phyloP scores from a whole-genome alignment of 345 rosid genomes.

The Theobroma cacao region DNA sequence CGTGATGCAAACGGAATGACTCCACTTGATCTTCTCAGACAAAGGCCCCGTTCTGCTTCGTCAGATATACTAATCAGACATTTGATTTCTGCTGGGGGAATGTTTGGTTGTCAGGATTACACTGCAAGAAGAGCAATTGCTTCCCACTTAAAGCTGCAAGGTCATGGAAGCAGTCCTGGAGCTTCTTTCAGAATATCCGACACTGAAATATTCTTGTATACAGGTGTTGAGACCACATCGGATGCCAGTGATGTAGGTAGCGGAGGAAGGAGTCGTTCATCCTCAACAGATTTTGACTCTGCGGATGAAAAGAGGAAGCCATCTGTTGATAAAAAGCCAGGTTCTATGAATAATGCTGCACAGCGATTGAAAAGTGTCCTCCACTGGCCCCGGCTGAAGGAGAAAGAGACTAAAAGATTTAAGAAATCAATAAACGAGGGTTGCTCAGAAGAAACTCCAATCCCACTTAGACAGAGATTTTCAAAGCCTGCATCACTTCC shows the following conservation, averaged over 20 bases:
- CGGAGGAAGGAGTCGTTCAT: slow-evolving; percentile 42
- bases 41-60: slow-evolving; percentile 56
- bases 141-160: slow-evolving; percentile 68
- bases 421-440: slow-evolving; percentile 24
- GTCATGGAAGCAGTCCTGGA: slow-evolving; percentile 69
- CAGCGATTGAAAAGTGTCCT: slow-evolving; percentile 55
- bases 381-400: slow-evolving; percentile 62
- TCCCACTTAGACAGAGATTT: slow-evolving; percentile 71
- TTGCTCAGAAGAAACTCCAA: slow-evolving; percentile 37
- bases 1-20: slow-evolving; percentile 69
- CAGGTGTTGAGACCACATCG: slow-evolving; percentile 45
- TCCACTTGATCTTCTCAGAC: slow-evolving; percentile 77
- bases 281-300: slow-evolving; percentile 45
- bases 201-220: slow-evolving; percentile 61
- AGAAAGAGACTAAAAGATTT: slow-evolving; percentile 30
- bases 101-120: slow-evolving; percentile 50
- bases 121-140: slow-evolving; percentile 57
- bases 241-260: slow-evolving; percentile 37
- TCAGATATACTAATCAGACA: slow-evolving; percentile 64
- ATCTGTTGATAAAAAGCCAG: slow-evolving; percentile 37
- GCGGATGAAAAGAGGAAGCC: slow-evolving; percentile 39
- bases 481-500: slow-evolving; percentile 48
- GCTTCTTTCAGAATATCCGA: slow-evolving; percentile 71
- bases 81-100: slow-evolving; percentile 77
- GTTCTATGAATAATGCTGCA: slow-evolving; percentile 50